Conservation (phyloP, 345 rosid genomes). For the Eucalyptus pauciflora region DNA sequence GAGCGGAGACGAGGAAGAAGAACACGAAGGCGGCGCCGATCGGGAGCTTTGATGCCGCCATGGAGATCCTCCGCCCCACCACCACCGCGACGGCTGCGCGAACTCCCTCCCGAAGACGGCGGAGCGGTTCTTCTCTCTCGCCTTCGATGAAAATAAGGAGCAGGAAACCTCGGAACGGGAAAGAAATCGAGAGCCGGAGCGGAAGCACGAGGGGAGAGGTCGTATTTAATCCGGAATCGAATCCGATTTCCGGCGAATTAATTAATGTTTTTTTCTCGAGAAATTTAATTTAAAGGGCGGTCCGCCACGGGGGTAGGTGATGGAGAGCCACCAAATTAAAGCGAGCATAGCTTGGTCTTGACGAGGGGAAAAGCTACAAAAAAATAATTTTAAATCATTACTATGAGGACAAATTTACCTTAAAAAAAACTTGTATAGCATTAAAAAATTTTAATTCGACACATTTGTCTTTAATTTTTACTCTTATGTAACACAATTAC, state of each 20-base stretch:
- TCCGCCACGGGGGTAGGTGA: not conserved
- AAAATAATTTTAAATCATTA: too few species aligned
- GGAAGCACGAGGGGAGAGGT: not conserved
- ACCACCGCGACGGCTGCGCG: too few species aligned
- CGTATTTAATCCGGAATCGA: not conserved
- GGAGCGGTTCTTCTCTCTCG: not conserved
- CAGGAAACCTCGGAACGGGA: not conserved
- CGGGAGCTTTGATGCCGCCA: slow-evolving; percentile 49
- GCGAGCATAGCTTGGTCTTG: not conserved
- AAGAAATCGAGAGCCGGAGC: not conserved
- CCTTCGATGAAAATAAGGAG: not conserved
- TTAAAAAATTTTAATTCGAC: too few species aligned
- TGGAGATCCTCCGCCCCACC: not conserved
- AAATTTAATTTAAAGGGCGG: not conserved
- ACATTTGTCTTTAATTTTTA: too few species aligned
- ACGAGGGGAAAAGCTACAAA: not conserved
- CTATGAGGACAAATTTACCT: too few species aligned
- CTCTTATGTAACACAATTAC: rapidly evolving
- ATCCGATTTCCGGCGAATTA: too few species aligned
- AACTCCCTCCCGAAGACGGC: not conserved
- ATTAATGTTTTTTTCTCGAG: not conserved
- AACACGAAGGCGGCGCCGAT: slow-evolving; percentile 3
- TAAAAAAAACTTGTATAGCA: not conserved
- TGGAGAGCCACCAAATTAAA: not conserved
- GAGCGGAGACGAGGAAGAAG: not conserved